A percentile compares a stretch with the other conserved stretches of the same genome.
These are phyloP conservation scores for Westerdykella sp. DNA, from an alignment of 2,329 filamentous ascomycete species.

Conservation along the genomic window DNA sequence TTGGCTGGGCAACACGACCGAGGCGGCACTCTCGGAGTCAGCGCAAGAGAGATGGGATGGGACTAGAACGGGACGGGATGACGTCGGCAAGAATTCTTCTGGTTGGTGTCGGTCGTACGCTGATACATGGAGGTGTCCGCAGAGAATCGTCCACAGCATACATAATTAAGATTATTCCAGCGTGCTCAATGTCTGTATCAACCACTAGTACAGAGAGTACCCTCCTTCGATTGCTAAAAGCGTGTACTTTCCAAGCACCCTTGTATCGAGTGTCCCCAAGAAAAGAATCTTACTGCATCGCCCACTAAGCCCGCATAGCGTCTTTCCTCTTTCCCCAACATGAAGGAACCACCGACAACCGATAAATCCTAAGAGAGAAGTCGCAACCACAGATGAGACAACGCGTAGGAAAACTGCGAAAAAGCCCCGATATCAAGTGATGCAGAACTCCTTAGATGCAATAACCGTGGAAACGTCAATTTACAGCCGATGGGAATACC, in stretches of 20 bases:
- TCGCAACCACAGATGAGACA: conserved; percentile 7
- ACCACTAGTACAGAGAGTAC: not conserved
- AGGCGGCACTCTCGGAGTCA: too few relatives aligned
- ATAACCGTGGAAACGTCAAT: conserved; percentile 9
- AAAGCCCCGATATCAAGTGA: conserved; percentile 4
- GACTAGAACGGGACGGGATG: too few relatives aligned
- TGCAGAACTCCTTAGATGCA: conserved; percentile 7
- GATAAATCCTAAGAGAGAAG: conserved; percentile 5
- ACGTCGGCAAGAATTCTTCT: too few relatives aligned
- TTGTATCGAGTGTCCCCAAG: not conserved
- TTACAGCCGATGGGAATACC: conserved; percentile 12
- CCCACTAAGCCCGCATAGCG: not conserved
- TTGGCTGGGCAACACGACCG: conserved; percentile 9
- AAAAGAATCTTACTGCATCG: conserved; percentile 4
- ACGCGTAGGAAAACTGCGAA: not conserved
- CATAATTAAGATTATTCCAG: conserved; percentile 4
- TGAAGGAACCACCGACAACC: not conserved
- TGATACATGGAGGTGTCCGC: too few relatives aligned
- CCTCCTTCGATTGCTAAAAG: conserved; percentile 5
- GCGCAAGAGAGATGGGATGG: not conserved
- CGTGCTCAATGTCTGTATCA: not conserved
- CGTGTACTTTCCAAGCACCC: conserved; percentile 5
- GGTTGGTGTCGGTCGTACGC: too few relatives aligned
- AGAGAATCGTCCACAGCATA: not conserved
- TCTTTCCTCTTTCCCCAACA: not conserved